These are phyloP conservation scores for Selaginella tamariscina DNA, from an alignment of 75 land plant genomes.

Conservation along the genomic window DNA sequence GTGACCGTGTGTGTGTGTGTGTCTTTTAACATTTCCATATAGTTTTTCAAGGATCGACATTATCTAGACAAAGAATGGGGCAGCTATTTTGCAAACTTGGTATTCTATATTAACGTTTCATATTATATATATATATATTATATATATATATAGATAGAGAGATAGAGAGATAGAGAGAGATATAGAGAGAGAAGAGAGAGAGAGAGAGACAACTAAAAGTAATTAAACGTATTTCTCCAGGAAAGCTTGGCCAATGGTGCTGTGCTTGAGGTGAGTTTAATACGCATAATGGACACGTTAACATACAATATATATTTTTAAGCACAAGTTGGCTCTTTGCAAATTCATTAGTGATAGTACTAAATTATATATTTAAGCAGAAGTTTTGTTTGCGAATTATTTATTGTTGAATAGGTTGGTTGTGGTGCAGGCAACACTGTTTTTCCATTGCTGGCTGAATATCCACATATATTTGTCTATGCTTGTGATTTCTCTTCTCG, in stretches of 20 bases:
- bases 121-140: too few species aligned
- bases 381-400: neutral
- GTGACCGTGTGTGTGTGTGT: neutral
- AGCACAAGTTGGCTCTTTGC: neutral
- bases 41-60: conserved; percentile 98
- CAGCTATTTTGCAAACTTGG: conserved; percentile 36
- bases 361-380: neutral
- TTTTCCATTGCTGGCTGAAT: conserved; percentile 66
- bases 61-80: conserved; percentile 99
- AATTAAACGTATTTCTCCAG: neutral
- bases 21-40: neutral
- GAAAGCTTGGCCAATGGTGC: neutral
- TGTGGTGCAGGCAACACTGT: conserved; percentile 94
- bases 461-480: conserved; percentile 64
- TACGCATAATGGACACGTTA: neutral
- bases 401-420: conserved; percentile 52
- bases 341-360: conserved; percentile 45
- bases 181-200: too few species aligned
- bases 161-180: too few species aligned
- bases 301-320: neutral
- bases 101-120: conserved; percentile 23
- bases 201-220: too few species aligned
- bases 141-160: too few species aligned
- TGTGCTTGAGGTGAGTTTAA: conserved; percentile 7
- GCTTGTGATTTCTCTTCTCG: conserved; percentile 96